These are phyloP conservation scores for Nemania serpens DNA, from an alignment of 2,329 filamentous ascomycete species.

Conservation along the genomic window DNA sequence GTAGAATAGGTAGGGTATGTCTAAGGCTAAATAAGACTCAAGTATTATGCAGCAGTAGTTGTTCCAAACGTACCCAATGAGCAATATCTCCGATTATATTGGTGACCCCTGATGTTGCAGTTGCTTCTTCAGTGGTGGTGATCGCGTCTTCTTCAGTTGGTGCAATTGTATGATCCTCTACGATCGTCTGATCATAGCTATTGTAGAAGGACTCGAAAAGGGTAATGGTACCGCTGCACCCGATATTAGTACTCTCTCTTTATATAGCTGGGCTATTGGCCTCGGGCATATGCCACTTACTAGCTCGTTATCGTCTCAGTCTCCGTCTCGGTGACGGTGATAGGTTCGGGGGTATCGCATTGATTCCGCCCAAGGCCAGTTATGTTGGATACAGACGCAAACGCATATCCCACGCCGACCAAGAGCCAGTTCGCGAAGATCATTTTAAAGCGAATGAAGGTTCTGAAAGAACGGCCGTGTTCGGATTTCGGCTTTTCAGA, in stretches of 20 bases:
- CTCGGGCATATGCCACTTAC: slow-evolving; percentile 19
- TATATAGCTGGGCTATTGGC: slow-evolving; percentile 16
- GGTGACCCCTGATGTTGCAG: slow-evolving; percentile 13
- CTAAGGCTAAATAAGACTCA: slow-evolving; percentile 17
- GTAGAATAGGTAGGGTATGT: slow-evolving; percentile 23
- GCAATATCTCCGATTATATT: slow-evolving; percentile 8
- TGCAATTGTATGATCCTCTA: slow-evolving; percentile 17
- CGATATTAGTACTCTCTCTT: slow-evolving; percentile 9
- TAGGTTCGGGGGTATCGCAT: slow-evolving; percentile 13
- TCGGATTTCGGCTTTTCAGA: not conserved
- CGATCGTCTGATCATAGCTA: slow-evolving; percentile 16
- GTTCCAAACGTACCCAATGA: slow-evolving; percentile 19
- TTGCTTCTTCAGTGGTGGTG: slow-evolving; percentile 26
- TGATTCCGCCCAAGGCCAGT: slow-evolving; percentile 28
- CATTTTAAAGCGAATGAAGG: slow-evolving; percentile 31
- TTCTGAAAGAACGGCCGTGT: not conserved
- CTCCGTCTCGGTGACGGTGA: slow-evolving; percentile 33
- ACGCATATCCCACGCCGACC: slow-evolving; percentile 31
- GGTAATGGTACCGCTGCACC: slow-evolving; percentile 30
- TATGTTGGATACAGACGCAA: slow-evolving; percentile 29
- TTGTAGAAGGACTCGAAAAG: slow-evolving; percentile 27
- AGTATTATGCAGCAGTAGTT: not conserved
- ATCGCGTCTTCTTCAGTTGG: slow-evolving; percentile 26
- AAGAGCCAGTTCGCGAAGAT: slow-evolving; percentile 29
- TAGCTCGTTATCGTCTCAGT: slow-evolving; percentile 32